Evolutionary conservation across 2,329 filamentous ascomycete genomes (phyloP).

Genomic region (Ceratocystis cacaofunesta): DNA sequence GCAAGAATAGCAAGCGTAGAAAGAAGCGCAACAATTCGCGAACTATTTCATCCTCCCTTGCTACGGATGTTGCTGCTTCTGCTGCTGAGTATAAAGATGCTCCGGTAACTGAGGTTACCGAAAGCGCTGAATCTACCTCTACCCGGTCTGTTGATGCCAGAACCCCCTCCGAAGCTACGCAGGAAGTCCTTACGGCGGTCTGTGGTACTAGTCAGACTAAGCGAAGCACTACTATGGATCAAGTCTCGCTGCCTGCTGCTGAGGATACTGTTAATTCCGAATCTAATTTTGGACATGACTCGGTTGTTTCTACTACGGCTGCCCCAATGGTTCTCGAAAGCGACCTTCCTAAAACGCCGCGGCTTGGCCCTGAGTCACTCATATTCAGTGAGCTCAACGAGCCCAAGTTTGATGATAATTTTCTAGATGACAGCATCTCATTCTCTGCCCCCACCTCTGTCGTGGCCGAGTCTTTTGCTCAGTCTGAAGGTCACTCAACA

Average conservation of each 20-base stretch:
- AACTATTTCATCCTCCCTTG: neutral
- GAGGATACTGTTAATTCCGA: neutral
- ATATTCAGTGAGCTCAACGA: constrained; percentile 13
- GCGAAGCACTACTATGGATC: neutral
- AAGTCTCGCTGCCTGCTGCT: neutral
- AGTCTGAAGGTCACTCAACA: neutral
- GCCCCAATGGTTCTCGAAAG: neutral
- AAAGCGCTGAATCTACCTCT: neutral
- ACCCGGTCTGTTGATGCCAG: neutral
- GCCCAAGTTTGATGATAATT: constrained; percentile 13
- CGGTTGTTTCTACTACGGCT: neutral
- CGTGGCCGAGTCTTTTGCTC: constrained; percentile 14
- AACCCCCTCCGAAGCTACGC: neutral
- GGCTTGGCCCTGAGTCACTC: constrained; percentile 15
- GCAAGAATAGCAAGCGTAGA: constrained; percentile 9
- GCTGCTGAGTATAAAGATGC: neutral
- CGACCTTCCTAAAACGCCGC: constrained; percentile 10
- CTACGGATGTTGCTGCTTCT: neutral
- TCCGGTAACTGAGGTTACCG: neutral
- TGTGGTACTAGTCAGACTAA: neutral
- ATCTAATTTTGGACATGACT: neutral
- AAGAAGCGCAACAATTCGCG: constrained; percentile 4
- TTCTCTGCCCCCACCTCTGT: constrained; percentile 15
- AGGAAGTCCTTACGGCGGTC: neutral
- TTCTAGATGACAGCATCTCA: constrained; percentile 9